Evolutionary conservation across 495 filamentous ascomycete genomes (phyloP), one percentile per base, ranked within the genome.

Genomic region (Daldinia grandis): DNA sequence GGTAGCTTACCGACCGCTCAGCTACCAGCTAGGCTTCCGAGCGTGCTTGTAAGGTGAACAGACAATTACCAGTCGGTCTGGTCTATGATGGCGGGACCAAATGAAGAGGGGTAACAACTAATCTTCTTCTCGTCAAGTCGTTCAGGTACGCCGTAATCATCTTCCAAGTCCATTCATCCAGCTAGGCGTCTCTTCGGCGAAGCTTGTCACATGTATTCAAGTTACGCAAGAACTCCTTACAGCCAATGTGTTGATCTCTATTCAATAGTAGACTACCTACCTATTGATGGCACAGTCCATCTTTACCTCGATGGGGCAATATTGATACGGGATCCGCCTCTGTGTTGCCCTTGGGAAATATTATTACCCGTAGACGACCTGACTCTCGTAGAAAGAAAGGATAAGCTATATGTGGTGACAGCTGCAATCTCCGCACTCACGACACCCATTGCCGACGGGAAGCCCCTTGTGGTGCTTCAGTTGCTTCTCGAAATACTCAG

Each of bases 401-500:
- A 75, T 76, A 71, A 75, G 67, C 72, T 55, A 68, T 61, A 72
- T 72, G 58, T 73, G 76, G 76, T 78, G 76, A 76, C 75, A 78
- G 76, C 74, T 80, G 76, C 74, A 75, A 67, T 77, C 76, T 76
- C 76, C 73, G 72, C 75, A 73, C 72, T 59, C 73, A 72, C 65
- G 69, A 76, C 71, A 74, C 67, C 69, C 62, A 69, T 61, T 74
- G 65, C 64, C 66, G 68, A 64, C 62, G 58, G 31, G 62, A 71
- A 58, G 62, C 56, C 54, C 56, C 53, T 71, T 70, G 72, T 71
- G 72, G 72, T 70, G 33, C 71, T 62, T 64, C 58, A n/a, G 58
- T 37, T 61, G 53, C 72, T 79, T 80, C 78, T 80, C 77, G 74
- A 80, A 78, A 59, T 69, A 47, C 67, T 60, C 57, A 55, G 71